Percentiles rank a stretch among this genome's conserved stretches.
Evolutionary conservation across 2,329 filamentous ascomycete genomes (phyloP).

Genomic region (Alternaria ventricosa): DNA sequence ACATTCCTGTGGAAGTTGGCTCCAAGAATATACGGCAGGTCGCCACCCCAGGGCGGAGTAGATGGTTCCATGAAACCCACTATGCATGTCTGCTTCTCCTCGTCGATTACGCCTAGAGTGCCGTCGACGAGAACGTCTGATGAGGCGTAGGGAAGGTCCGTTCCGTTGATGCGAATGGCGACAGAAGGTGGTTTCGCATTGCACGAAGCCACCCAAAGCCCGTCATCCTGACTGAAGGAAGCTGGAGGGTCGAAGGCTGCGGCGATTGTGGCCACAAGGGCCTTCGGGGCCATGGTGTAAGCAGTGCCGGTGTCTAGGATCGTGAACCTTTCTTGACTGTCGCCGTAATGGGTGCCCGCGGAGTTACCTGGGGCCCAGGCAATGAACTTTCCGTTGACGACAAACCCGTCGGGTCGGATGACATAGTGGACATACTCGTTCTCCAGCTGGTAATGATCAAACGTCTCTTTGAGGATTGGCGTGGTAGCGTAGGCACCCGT

Average conservation of each 20-base stretch:
- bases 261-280: background rate
- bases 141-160: background rate
- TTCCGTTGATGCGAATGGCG: background rate
- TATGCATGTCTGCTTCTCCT: background rate
- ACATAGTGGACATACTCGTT: background rate
- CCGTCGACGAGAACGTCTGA: background rate
- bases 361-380: background rate
- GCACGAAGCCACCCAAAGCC: background rate
- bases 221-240: background rate
- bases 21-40: background rate
- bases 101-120: background rate
- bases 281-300: background rate
- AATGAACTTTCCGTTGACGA: background rate
- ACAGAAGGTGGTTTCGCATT: background rate
- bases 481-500: background rate
- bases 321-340: background rate
- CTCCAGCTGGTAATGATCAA: background rate
- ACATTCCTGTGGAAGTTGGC: background rate
- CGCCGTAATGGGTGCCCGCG: background rate
- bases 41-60: background rate
- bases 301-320: background rate
- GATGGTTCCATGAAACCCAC: background rate
- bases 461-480: background rate
- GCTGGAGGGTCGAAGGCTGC: background rate
- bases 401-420: background rate